Evolutionary conservation across 2,329 filamentous ascomycete genomes (phyloP).

Genomic region (Grosmannia huntii): DNA sequence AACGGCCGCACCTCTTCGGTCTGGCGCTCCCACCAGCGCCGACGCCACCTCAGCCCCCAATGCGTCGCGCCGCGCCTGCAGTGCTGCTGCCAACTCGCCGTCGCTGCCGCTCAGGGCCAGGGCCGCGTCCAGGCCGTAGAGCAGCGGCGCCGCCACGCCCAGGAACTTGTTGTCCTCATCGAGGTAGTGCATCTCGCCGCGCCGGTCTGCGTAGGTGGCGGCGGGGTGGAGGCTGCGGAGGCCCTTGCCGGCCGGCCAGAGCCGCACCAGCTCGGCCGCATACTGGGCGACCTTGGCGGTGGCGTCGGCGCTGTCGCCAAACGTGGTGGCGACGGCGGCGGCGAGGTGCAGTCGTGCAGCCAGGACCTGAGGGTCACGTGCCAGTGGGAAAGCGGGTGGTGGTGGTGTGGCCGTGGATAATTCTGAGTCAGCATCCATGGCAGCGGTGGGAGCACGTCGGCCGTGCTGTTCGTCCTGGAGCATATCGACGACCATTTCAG

Average conservation of each 20-base stretch:
- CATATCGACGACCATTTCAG: slow-evolving; percentile 35
- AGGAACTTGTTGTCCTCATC: slow-evolving; percentile 22
- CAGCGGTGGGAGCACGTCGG: slow-evolving; percentile 1
- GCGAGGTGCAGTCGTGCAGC: slow-evolving; percentile 29
- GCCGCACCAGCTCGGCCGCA: slow-evolving; percentile 20
- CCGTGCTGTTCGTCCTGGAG: slow-evolving; percentile 31
- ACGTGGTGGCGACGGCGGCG: slow-evolving; percentile 24
- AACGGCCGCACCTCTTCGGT: slow-evolving; percentile 13
- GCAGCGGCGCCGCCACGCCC: slow-evolving; percentile 21
- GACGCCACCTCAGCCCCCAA: slow-evolving; percentile 16
- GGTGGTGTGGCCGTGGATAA: background rate
- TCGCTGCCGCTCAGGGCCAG: slow-evolving; percentile 21
- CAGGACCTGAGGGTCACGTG: slow-evolving; percentile 30
- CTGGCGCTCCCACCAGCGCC: slow-evolving; percentile 11
- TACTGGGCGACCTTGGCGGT: slow-evolving; percentile 20
- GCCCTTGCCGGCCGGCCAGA: slow-evolving; percentile 28
- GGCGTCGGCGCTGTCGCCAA: slow-evolving; percentile 14
- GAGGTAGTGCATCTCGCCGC: slow-evolving; percentile 20
- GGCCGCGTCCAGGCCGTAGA: slow-evolving; percentile 33
- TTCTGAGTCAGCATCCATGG: too few relatives aligned
- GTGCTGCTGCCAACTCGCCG: slow-evolving; percentile 20
- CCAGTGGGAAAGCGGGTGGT: slow-evolving; percentile 17
- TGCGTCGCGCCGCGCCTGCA: slow-evolving; percentile 26
- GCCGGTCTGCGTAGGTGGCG: slow-evolving; percentile 16
- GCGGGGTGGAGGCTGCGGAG: slow-evolving; percentile 24